A percentile compares a stretch with the other conserved stretches of the same genome.
These are phyloP conservation scores for Blastomyces parvus DNA, from an alignment of 2,329 filamentous ascomycete genomes.

Conservation along the genomic window DNA sequence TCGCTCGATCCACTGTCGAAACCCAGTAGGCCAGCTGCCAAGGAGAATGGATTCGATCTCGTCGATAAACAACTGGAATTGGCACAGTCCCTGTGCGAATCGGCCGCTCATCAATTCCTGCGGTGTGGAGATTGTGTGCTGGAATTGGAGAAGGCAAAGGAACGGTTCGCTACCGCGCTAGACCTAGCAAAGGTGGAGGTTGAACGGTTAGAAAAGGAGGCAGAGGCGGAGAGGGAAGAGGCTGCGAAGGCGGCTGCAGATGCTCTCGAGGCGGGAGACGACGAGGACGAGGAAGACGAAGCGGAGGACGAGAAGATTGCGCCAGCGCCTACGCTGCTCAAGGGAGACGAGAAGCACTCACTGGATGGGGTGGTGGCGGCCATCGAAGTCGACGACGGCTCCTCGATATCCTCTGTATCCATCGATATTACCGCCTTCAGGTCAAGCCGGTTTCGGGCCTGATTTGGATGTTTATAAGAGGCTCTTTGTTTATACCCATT, in stretches of 20 bases:
- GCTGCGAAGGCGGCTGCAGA: constrained; percentile 4
- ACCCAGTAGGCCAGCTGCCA: constrained; percentile 36
- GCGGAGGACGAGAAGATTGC: constrained; percentile 1
- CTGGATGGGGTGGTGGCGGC: constrained; percentile 15
- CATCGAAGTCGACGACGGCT: constrained; percentile 31
- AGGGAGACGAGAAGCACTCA: constrained; percentile 11
- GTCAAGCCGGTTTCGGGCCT: constrained; percentile 20
- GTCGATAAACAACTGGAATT: constrained; percentile 71
- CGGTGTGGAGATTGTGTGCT: constrained; percentile 74
- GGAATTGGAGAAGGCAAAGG: constrained; percentile 62
- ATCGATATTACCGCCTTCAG: constrained; percentile 30
- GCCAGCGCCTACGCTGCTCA: constrained; percentile 3
- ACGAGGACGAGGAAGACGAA: constrained; percentile 8
- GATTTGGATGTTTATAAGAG: not conserved
- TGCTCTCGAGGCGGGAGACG: not conserved
- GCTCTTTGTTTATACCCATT: not conserved
- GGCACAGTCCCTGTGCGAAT: constrained; percentile 73
- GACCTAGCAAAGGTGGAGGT: constrained; percentile 53
- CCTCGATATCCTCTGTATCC: constrained; percentile 27
- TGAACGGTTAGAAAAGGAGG: constrained; percentile 46
- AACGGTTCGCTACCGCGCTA: constrained; percentile 54
- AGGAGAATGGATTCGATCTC: constrained; percentile 55
- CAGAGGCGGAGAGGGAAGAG: constrained; percentile 23
- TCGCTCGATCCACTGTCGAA: constrained; percentile 22
- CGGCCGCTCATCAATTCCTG: constrained; percentile 80